Conservation (phyloP, 306 rosid genomes). For the Senna siamea region DNA sequence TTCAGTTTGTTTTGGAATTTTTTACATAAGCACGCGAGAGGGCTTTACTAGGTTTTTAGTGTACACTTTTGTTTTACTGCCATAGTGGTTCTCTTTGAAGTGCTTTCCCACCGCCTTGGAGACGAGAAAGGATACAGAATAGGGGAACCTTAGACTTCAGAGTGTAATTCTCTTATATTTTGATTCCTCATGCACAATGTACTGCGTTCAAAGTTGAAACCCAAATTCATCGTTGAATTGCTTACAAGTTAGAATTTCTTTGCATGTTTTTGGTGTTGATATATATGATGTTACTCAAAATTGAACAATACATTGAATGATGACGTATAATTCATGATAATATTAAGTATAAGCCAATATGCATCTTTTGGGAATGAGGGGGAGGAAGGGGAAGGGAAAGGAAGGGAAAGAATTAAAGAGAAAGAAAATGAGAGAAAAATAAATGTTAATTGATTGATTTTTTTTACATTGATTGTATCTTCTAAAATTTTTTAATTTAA, state of each 20-base stretch:
- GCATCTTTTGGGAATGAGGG: too few relatives aligned
- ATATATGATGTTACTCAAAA: too few relatives aligned
- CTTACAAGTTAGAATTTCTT: not conserved
- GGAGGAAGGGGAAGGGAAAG: too few relatives aligned
- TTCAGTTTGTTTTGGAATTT: not conserved
- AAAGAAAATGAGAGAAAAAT: too few relatives aligned
- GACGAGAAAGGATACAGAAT: not conserved
- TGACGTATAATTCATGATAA: not conserved
- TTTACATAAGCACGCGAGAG: too few relatives aligned
- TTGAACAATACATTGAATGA: not conserved
- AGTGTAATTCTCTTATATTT: not conserved
- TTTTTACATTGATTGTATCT: too few relatives aligned
- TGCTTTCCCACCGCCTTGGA: not conserved
- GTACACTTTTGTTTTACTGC: not conserved
- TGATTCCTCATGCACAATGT: not conserved
- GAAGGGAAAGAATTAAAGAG: too few relatives aligned
- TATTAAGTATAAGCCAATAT: not conserved
- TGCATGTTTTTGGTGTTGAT: not conserved
- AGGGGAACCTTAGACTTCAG: not conserved
- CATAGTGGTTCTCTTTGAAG: not conserved
- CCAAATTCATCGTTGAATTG: not conserved
- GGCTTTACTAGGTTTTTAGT: not conserved
- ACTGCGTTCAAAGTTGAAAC: not conserved
- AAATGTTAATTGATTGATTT: too few relatives aligned
- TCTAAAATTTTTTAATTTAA: too few relatives aligned